Evolutionary conservation across 495 filamentous ascomycete genomes (phyloP), one percentile per base, ranked within the genome.

Genomic region (Symbiotaphrina buchneri): DNA sequence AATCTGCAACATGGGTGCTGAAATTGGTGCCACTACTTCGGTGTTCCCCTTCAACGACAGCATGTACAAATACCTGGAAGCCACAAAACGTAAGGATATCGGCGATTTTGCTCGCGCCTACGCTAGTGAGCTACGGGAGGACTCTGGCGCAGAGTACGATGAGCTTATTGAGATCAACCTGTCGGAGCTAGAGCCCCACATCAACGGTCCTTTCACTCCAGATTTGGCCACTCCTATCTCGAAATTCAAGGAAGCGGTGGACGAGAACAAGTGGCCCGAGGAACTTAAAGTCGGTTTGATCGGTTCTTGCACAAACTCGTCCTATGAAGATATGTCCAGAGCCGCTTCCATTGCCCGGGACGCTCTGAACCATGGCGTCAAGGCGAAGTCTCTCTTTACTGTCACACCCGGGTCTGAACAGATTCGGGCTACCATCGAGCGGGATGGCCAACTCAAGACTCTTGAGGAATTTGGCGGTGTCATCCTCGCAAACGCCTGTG

Each of bases 151-250:
- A 37, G 70, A 95, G 58, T 97, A 94, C 55, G 87, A 97, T 52
- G 73, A 97, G 58, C 56, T 94, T 39, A 70, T 97, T 42, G 85
- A 94, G 60, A 73, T 97, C 58, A 84, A 97, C 61, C 69, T 97
- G 22, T 73, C 64, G 31, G 75, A 87, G 55, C 74, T 97, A 27
- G 87, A 97, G 65, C 87, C 87, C 22, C 81, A 97, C 55, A 80
- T 97, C 61, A 97, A 97, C 62, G 87, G 87, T 42, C 87, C 87
- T 33, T 97, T 97, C 71, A 97, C 87, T n/a, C 87, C 87, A 37
- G 87, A 97, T 71, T 72, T 97, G 53, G 83, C 84, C 27, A 95
- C 87, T 25, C 87, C 87, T 13, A 82, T 97, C 58, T 91, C 83
- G 54, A 77, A 94, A 62, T 95, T 94, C 59, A 81, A 81, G 54